Conservation (phyloP, 2,329 filamentous ascomycete genomes). For the Aspergillus aculeatus region DNA sequence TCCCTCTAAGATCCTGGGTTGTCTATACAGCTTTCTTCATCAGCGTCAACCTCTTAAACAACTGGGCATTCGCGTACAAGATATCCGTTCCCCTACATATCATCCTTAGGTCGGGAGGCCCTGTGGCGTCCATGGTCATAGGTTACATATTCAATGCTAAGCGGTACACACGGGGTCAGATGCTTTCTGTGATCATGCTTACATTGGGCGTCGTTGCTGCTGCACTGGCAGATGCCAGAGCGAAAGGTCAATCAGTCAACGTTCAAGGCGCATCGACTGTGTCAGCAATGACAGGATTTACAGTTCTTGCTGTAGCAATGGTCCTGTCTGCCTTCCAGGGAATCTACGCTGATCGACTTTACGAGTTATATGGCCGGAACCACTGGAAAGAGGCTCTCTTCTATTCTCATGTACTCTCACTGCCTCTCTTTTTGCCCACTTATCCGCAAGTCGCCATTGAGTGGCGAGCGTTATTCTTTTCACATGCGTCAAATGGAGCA, state of each 20-base stretch:
- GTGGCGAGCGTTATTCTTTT: conserved; percentile 34
- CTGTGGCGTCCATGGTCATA: conserved; percentile 92
- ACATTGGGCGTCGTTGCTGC: conserved; percentile 84
- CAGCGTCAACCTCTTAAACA: conserved; percentile 91
- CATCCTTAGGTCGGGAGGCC: conserved; percentile 90
- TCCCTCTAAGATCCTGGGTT: conserved; percentile 81
- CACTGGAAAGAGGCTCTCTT: conserved; percentile 97
- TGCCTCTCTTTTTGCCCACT: conserved; percentile 45
- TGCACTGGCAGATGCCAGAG: conserved; percentile 83
- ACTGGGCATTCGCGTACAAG: conserved; percentile 94
- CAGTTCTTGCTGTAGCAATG: conserved; percentile 83
- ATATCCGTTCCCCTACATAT: conserved; percentile 97
- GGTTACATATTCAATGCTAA: conserved; percentile 79
- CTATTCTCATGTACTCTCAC: conserved; percentile 67
- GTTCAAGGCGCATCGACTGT: conserved; percentile 25
- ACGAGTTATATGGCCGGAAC: conserved; percentile 72
- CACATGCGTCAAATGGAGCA: conserved; percentile 28
- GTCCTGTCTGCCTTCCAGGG: conserved; percentile 91
- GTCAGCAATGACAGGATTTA: conserved; percentile 62
- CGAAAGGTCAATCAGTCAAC: conserved; percentile 59
- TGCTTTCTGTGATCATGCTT: conserved; percentile 76
- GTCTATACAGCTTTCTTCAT: conserved; percentile 90
- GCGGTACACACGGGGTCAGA: conserved; percentile 74
- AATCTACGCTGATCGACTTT: conserved; percentile 88
- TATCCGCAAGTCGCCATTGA: conserved; percentile 38